phyloP scores from a whole-genome alignment of 169 alveolate genomes.

The Plasmodium gallinaceum region DNA sequence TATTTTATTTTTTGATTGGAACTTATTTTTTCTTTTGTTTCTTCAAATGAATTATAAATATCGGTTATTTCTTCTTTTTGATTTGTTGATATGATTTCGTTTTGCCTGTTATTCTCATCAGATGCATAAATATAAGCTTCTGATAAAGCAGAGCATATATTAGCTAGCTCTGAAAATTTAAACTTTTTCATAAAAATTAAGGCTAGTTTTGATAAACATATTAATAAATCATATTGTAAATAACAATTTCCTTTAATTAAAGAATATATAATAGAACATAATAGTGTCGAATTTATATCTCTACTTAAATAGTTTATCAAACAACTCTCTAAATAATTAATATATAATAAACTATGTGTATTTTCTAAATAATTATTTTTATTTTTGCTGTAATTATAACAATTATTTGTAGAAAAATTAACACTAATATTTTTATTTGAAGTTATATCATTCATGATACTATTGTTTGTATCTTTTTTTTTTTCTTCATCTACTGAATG shows the following conservation, averaged over 20 bases:
- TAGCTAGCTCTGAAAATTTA: constrained; percentile 55
- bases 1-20: neutral
- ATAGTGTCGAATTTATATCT: constrained; percentile 42
- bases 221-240: constrained; percentile 55
- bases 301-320: constrained; percentile 32
- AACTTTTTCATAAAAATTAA: constrained; percentile 42
- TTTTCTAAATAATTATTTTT: neutral
- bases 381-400: no score
- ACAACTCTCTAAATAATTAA: neutral
- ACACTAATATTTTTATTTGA: no score
- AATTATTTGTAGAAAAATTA: no score
- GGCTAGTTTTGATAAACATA: constrained; percentile 56
- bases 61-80: constrained; percentile 5
- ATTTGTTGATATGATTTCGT: neutral
- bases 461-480: no score
- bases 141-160: constrained; percentile 63
- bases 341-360: no score
- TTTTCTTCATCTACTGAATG: no score
- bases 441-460: no score
- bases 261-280: constrained; percentile 70
- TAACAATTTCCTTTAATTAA: constrained; percentile 65
- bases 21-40: neutral
- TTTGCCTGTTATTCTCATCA: constrained; percentile 61
- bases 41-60: neutral
- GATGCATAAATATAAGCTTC: constrained; percentile 61